These are phyloP conservation scores for Pseudogymnoascus sp. DNA, from an alignment of 2,329 filamentous ascomycete genomes.

Conservation along the genomic window DNA sequence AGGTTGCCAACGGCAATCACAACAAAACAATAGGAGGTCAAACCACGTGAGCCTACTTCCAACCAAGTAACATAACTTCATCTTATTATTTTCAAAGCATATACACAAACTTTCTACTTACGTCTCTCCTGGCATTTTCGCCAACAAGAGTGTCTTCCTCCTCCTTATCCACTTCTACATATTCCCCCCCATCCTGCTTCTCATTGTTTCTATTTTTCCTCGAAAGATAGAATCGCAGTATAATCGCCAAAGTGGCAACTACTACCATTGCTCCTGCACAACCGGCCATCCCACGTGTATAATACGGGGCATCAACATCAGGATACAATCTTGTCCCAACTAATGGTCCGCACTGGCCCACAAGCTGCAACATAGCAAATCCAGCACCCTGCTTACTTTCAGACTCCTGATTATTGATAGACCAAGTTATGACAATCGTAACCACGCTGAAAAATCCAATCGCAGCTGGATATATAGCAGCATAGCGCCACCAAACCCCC, in stretches of 20 bases:
- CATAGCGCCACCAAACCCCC: conserved; percentile 52
- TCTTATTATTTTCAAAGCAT: conserved; percentile 2
- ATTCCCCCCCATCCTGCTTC: neutral
- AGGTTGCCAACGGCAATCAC: neutral
- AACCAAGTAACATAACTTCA: neutral
- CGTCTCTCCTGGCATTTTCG: neutral
- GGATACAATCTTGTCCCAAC: conserved; percentile 50
- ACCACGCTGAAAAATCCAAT: conserved; percentile 79
- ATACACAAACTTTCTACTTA: conserved; percentile 4
- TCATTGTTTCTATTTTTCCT: conserved; percentile 20
- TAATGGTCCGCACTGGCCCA: conserved; percentile 44
- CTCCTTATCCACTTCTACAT: conserved; percentile 5
- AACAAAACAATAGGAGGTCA: neutral
- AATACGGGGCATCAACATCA: conserved; percentile 40
- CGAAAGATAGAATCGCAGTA: conserved; percentile 32
- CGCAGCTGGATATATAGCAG: conserved; percentile 70
- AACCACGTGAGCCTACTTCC: neutral
- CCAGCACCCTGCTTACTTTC: conserved; percentile 65
- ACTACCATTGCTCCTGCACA: conserved; percentile 44
- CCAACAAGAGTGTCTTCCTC: neutral
- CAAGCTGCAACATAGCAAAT: conserved; percentile 71
- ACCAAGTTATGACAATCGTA: conserved; percentile 81
- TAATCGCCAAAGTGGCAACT: conserved; percentile 36
- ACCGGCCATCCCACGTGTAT: conserved; percentile 41
- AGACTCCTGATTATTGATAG: conserved; percentile 72